Evolutionary conservation across 2,329 filamentous ascomycete genomes (phyloP).

Genomic region (Fusarium brevicatenulatum): DNA sequence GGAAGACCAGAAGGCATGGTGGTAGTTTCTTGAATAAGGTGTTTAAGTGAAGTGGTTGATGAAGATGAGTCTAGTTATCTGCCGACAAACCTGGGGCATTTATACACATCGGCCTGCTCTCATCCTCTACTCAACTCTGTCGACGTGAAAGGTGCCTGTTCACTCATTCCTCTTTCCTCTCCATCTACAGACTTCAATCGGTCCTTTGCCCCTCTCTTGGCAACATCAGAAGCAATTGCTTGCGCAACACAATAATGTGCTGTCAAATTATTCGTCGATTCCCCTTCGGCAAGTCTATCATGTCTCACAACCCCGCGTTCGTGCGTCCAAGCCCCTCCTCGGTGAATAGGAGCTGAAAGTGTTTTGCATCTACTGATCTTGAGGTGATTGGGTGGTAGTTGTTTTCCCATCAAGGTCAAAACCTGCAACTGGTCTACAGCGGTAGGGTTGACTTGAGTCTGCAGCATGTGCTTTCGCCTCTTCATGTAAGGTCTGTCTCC

Average conservation of each 20-base stretch:
- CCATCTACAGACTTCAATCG: background rate
- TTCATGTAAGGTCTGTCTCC: rapidly evolving
- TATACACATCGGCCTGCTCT: background rate
- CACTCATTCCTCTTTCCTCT: background rate
- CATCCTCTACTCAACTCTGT: rapidly evolving
- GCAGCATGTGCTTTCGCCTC: too few relatives aligned
- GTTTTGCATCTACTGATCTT: background rate
- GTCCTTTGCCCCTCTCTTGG: background rate
- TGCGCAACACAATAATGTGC: background rate
- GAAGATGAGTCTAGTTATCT: rapidly evolving
- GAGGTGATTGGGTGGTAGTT: background rate
- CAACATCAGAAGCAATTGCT: background rate
- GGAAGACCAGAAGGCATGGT: conserved; percentile 20
- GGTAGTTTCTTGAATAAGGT: background rate
- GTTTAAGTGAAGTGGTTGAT: background rate
- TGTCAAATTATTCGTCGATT: background rate
- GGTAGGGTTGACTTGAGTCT: background rate
- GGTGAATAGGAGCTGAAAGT: background rate
- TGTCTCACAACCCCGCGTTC: background rate
- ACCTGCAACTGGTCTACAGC: too few relatives aligned
- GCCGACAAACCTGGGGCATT: background rate
- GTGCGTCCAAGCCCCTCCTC: background rate
- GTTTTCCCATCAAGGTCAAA: rapidly evolving
- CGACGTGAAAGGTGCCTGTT: rapidly evolving
- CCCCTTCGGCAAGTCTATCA: background rate